Conservation (phyloP, 2,329 filamentous ascomycete genomes). For the Thyridium curvatum region DNA sequence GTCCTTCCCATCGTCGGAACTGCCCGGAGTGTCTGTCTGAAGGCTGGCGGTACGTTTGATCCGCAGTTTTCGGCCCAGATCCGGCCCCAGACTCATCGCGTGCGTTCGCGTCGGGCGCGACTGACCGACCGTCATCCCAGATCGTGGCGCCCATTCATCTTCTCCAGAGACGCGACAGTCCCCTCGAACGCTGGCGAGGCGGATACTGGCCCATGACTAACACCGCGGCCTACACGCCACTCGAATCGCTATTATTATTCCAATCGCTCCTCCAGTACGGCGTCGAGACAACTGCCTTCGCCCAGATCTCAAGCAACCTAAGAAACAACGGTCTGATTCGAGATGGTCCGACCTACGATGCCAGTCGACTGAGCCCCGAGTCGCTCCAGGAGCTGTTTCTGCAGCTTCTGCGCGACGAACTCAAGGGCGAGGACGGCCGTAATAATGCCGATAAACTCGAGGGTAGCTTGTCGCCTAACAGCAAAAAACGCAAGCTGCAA, state of each 20-base stretch:
- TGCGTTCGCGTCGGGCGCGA: too few species aligned
- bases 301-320: conserved; percentile 49
- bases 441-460: conserved; percentile 28
- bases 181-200: conserved; percentile 24
- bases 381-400: conserved; percentile 75
- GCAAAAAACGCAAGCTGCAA: conserved; percentile 70
- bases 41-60: too few species aligned
- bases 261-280: conserved; percentile 21
- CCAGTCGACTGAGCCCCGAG: conserved; percentile 66
- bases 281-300: conserved; percentile 22
- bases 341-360: conserved; percentile 65
- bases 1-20: background rate
- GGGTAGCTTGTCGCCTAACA: conserved; percentile 44
- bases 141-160: conserved; percentile 28
- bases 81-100: too few species aligned
- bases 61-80: too few species aligned
- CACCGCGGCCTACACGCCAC: conserved; percentile 22
- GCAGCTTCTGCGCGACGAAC: conserved; percentile 68
- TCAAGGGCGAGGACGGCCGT: conserved; percentile 43
- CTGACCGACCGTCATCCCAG: conserved; percentile 7
- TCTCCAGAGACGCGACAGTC: conserved; percentile 22
- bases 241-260: conserved; percentile 26
- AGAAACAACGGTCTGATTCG: conserved; percentile 68
- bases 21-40: too few species aligned
- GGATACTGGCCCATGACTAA: conserved; percentile 26